Base-by-base conservation (phyloP, 2,329 filamentous ascomycete species). In the Mariannaea elegans region DNA sequence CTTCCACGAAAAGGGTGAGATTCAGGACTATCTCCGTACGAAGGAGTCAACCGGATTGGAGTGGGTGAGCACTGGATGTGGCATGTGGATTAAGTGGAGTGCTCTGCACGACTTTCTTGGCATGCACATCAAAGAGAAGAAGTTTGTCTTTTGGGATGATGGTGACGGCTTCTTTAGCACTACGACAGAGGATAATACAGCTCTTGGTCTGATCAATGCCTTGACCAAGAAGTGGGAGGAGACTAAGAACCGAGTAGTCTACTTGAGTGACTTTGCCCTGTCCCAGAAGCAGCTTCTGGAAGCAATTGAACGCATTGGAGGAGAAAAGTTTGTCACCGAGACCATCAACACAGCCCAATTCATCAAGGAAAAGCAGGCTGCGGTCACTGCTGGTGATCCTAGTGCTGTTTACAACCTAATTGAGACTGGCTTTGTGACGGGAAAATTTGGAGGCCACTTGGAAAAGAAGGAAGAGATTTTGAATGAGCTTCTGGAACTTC, bases 271-370 rank as follows among this genome's bases (percentile, higher is more conserved):
- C 49, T 73, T 75, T 54, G 69, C 68, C 2, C 59, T 71, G n/a
- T 72, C 70, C 7, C 75, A 75, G 63, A 71, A 64, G 38, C 63
- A 73, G 55, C 44, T 77, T 12, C 63, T 84, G 41, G 81, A 81
- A 50, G 79, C 82, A 8, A 73, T 84, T 3, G 82, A 86, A 67
- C 77, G 79, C 10, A 76, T 81, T 6, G 80, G 83, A 58, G 77
- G 81, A 2, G 74, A 80, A n/a, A 78, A 80, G 38, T 73, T 73
- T 47, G 34, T 39, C 4, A 66, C 62, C 2, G 70, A 73, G 38
- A 65, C 31, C 2, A 36, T 76, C 32, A 63, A 75, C 27, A 72
- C 69, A 44, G 32, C 59, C 4, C 59, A 62, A n/a, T 49, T 71
- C 32, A 69, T 73, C 42, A 56, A 66, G 51, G 65, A 73, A 57